Conservation (phyloP, 1,284 basidiomycete genomes). For the Rhodotorula sp. region DNA sequence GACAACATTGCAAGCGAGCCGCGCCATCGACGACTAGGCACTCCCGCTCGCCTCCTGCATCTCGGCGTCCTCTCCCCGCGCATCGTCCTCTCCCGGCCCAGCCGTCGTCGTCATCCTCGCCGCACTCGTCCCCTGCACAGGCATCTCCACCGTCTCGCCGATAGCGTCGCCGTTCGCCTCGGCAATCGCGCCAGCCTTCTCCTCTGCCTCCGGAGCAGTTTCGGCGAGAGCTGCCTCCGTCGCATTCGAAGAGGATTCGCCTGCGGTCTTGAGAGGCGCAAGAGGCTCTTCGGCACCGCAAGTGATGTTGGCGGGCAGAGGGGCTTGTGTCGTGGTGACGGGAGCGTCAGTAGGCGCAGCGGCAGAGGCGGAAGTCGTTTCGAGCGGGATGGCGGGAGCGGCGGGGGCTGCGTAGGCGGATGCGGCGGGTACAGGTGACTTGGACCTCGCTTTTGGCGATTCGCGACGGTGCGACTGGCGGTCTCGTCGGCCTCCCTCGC, state of each 20-base stretch:
- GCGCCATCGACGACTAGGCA: neutral
- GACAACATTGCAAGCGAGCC: neutral
- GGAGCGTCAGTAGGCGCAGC: slow-evolving; percentile 12
- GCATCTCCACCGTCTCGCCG: slow-evolving; percentile 8
- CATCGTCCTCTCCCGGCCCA: slow-evolving; percentile 26
- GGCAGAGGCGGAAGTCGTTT: slow-evolving; percentile 1
- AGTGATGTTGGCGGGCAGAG: slow-evolving; percentile 13
- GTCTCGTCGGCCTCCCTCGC: slow-evolving; percentile 70
- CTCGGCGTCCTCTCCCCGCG: slow-evolving; percentile 13
- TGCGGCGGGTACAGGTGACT: neutral
- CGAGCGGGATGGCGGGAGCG: slow-evolving; percentile 7
- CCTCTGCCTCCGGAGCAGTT: neutral
- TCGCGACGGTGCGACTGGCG: slow-evolving; percentile 23
- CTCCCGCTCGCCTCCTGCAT: slow-evolving; percentile 10
- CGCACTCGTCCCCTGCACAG: slow-evolving; percentile 33
- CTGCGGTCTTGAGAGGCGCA: neutral
- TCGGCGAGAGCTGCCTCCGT: slow-evolving; percentile 1
- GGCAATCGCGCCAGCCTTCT: neutral
- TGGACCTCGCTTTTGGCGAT: neutral
- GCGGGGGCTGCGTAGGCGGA: neutral
- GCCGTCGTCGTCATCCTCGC: slow-evolving; percentile 36
- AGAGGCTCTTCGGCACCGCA: slow-evolving; percentile 20
- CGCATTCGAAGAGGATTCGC: neutral
- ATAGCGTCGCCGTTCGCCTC: neutral
- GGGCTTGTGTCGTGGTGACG: slow-evolving; percentile 6